A percentile compares a stretch with the other conserved stretches of the same genome.
phyloP scores from a whole-genome alignment of 2,329 filamentous ascomycete genomes.

The Rhinocladiella mackenziei region DNA sequence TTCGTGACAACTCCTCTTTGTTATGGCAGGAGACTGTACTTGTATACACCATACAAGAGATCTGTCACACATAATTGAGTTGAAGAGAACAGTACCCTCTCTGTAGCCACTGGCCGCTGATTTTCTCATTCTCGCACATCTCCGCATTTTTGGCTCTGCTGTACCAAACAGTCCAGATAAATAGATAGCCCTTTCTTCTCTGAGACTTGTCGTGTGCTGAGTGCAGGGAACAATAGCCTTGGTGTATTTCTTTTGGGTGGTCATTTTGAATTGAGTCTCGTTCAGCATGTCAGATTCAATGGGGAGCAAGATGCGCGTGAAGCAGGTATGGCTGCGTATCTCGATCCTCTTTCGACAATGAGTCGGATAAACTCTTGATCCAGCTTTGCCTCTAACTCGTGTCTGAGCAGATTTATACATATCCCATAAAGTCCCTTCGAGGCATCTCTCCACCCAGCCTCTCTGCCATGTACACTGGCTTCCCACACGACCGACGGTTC shows the following conservation, averaged over 20 bases:
- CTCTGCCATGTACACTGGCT: conserved; percentile 57
- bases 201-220: too few relatives aligned
- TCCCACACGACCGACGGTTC: conserved; percentile 64
- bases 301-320: conserved; percentile 10
- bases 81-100: neutral
- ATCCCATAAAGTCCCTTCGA: conserved; percentile 70
- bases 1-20: too few relatives aligned
- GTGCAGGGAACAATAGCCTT: too few relatives aligned
- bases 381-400: neutral
- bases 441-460: conserved; percentile 54
- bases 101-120: neutral
- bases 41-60: too few relatives aligned
- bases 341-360: neutral
- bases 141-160: neutral
- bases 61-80: neutral
- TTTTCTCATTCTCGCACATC: neutral
- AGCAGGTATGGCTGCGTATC: conserved; percentile 6
- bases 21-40: too few relatives aligned
- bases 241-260: neutral
- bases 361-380: neutral
- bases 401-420: conserved; percentile 58
- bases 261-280: neutral
- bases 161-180: neutral
- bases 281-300: neutral
- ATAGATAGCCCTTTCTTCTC: neutral